Base-by-base conservation (phyloP, 1,139 yeast species). In the Candida labiduridarum region DNA sequence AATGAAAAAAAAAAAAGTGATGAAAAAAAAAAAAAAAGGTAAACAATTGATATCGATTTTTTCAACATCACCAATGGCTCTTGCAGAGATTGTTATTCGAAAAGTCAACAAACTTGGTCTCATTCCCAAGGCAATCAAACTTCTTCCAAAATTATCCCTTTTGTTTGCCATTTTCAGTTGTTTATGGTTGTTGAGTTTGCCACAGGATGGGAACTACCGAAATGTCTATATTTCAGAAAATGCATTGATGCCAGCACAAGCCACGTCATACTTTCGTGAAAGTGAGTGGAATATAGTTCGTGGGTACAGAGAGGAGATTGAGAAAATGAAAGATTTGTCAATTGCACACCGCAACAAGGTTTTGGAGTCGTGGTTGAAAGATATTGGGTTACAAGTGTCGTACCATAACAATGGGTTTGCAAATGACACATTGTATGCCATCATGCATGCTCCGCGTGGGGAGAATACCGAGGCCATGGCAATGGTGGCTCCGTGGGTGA, bases 401-500 rank as follows among this genome's bases (percentile, higher is more conserved):
- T 68, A 69, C 53, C 76, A 72, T 55, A 62, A 66, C 18, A 72
- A 78, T 54, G 59, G 58, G 16, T 59, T 59, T 35, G 50, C 59
- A 18, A 59, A 61, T 18, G 72, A 72, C 47, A 86, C 90, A 15
- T 73, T 90, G 38, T 94, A 92, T 64, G 96, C 91, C 0, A 82
- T 92, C 14, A 78, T 89, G 69, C 96, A 90, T 63, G 96, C 97
- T 0, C 96, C 98, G 2, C 74, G 97, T 56, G 97, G 98, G 22
- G 98, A 94, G 61, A 96, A 94, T 54, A 91, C 98, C 1, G 99
- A 95, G 65, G 91, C 97, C 0, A 87, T 95, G 83, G 96, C 92
- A 2, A 67, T 95, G 44, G 88, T 87, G 9, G 91, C 95, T 6
- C 97, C 99, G 0, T 94, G 97, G 95, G 67, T 62, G 46, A 80